Evolutionary conservation across 129 eudicot genomes (phyloP), one percentile per base, ranked within the genome.

Genomic region (Silybum marianum): DNA sequence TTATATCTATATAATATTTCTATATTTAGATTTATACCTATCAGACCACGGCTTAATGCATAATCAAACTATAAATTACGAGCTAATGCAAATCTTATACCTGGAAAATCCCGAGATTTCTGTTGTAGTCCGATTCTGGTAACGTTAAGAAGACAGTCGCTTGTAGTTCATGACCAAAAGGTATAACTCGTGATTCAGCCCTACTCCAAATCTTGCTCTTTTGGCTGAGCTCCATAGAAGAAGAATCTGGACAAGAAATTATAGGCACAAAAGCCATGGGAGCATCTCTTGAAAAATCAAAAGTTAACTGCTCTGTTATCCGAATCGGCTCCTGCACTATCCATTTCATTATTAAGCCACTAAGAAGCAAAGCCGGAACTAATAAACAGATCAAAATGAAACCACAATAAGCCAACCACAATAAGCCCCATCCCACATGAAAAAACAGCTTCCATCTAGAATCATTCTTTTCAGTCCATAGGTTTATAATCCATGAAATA

Each of bases 61-160:
- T 18, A 6, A 58, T 58, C 66, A 58, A 58, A 58, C 23, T 23
- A 44, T 18, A 18, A 71, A 32, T n/a, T 12, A 36, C 11, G 51
- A 9, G 32, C 16, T 40, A 40, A 1, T 22, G 58, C 58, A 73
- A 42, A 25, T 62, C 40, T 75, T 76, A 11, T 87, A 95, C 99
- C 97, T 96, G 98, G 30, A 96, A 96, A 46, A 89, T 87, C 69
- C 99, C 99, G 63, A 96, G 97, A 82, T 96, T 91, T 74, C 89
- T 86, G 74, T 96, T 96, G 81, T 96, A 93, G 36, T 90, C 92
- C 3, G 99, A 94, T 76, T 94, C 98, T 3, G 98, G 98, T 82
- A 94, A 54, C 1, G 83, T 90, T 79, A 94, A 74, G 1, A 86
- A 85, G 34, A 94, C 93, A 21, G 89, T 90, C 26, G 87, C 96